Conservation (phyloP, 257 asterid genomes). For the Prunella vulgaris region DNA sequence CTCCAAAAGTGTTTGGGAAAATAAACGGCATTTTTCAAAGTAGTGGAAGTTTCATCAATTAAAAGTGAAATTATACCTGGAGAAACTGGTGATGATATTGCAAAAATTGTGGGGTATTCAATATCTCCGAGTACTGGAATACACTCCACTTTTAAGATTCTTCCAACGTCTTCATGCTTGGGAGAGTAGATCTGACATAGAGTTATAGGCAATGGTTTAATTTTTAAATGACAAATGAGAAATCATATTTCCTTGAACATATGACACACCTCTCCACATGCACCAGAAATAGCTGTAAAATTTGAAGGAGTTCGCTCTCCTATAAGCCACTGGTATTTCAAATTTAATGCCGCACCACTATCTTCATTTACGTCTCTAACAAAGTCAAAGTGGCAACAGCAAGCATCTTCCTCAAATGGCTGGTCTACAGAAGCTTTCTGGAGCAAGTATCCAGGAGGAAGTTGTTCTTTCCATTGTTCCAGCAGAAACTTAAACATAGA, state of each 20-base stretch:
- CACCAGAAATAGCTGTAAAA: conserved; percentile 62
- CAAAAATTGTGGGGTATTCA: conserved; percentile 61
- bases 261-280: conserved; percentile 65
- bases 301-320: conserved; percentile 74
- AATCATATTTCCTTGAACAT: conserved; percentile 17
- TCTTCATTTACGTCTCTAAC: conserved; percentile 51
- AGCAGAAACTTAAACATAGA: conserved; percentile 84
- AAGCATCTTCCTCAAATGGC: conserved; percentile 94
- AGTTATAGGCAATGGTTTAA: conserved; percentile 6
- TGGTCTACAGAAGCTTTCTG: conserved; percentile 62
- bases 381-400: conserved; percentile 86
- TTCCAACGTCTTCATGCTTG: conserved; percentile 61
- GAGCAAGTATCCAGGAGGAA: conserved; percentile 80
- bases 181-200: conserved; percentile 71
- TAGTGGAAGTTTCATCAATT: conserved; percentile 1
- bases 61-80: conserved; percentile 50
- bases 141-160: conserved; percentile 86
- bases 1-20: not conserved
- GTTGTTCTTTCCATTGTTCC: conserved; percentile 93
- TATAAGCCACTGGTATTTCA: conserved; percentile 85
- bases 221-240: not conserved
- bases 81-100: conserved; percentile 83
- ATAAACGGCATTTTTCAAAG: not conserved
- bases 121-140: conserved; percentile 65
- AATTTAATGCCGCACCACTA: conserved; percentile 39